Base-by-base conservation (phyloP, 2,329 filamentous ascomycete species). In the Cercospora janseana region DNA sequence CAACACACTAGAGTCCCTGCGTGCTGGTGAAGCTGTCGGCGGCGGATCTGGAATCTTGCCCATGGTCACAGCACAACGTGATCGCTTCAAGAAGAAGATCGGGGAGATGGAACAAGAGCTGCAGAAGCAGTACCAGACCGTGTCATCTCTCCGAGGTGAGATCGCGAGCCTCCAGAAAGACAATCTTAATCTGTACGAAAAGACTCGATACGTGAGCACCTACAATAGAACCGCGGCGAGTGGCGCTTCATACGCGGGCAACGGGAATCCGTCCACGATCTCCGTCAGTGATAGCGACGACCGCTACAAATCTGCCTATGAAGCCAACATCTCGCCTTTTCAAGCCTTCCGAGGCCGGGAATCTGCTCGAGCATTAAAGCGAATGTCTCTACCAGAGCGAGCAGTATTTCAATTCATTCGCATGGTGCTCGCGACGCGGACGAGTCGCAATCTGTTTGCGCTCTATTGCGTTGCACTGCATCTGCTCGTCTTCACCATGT, bases 11-110 rank as follows among this genome's bases (percentile, higher is more conserved):
- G 81, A 84, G 29, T 72, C 79, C 5, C 72, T 85, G 18, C 78
- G 81, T 24, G 79, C 78, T 2, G 87, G 89, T 38, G 80, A 83
- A 55, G 76, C 84, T 6, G 78, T 85, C 48, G 87, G 86, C 24
- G 80, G 87, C 46, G 88, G 88, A 2, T 88, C 88, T 8, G 58
- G 55, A 0, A 96, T 98, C 57, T 75, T 98, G 18, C 94, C 93
- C 26, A 98, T 98, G 94, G 87, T 98, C 45, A 95, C 93, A 26
- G 93, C 94, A 1, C 94, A 98, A 72, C 86, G 93, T 55, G 93
- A 98, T 71, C 88, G 93, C 44, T 98, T 97, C 80, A 97, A 96
- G 77, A 89, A 95, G 75, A 88, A 91, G 65, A 97, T 95, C 59
- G 75, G 83, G 0, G 87, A 98, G 67, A 81, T 98, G 16, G 93